These are phyloP conservation scores for Danielia oregonensis DNA, from an alignment of 805 yeast species.

Conservation along the genomic window DNA sequence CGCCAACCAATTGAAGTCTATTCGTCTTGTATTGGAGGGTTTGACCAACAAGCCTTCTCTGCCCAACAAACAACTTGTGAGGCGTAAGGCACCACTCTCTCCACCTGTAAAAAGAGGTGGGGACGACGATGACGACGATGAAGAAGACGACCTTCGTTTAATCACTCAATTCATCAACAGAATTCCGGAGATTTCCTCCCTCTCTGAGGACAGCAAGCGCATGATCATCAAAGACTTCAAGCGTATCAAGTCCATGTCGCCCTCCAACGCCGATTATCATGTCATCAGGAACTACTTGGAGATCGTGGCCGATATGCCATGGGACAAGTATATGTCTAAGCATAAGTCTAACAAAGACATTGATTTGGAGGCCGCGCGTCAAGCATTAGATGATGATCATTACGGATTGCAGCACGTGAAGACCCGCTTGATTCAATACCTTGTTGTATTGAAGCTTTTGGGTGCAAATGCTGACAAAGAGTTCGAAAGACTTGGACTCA, in stretches of 20 bases:
- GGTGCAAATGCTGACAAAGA: conserved; percentile 36
- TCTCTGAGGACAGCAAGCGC: conserved; percentile 37
- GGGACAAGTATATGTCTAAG: conserved; percentile 39
- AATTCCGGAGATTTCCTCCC: conserved; percentile 30
- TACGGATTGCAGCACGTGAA: conserved; percentile 74
- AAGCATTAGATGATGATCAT: conserved; percentile 70
- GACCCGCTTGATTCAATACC: conserved; percentile 69
- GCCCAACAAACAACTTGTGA: conserved; percentile 7
- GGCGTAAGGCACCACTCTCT: conserved; percentile 6
- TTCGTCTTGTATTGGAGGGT: conserved; percentile 47
- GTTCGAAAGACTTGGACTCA: conserved; percentile 5
- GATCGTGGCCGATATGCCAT: conserved; percentile 62
- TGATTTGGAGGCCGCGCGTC: conserved; percentile 50
- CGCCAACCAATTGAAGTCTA: conserved; percentile 51
- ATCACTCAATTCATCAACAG: conserved; percentile 35
- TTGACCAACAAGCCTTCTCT: conserved; percentile 30
- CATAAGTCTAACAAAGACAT: conserved; percentile 40
- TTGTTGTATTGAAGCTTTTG: conserved; percentile 68
- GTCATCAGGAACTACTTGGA: conserved; percentile 63
- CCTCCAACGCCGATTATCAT: conserved; percentile 58
- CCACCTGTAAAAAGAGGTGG: conserved; percentile 4
- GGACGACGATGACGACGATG: conserved; percentile 40
- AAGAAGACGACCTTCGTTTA: conserved; percentile 38
- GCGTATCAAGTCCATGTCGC: conserved; percentile 47
- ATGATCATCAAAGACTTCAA: conserved; percentile 48